Evolutionary conservation across 108 stramenopile genomes (phyloP), one percentile per base, ranked within the genome.

Genomic region (Epithemia pelagica): DNA sequence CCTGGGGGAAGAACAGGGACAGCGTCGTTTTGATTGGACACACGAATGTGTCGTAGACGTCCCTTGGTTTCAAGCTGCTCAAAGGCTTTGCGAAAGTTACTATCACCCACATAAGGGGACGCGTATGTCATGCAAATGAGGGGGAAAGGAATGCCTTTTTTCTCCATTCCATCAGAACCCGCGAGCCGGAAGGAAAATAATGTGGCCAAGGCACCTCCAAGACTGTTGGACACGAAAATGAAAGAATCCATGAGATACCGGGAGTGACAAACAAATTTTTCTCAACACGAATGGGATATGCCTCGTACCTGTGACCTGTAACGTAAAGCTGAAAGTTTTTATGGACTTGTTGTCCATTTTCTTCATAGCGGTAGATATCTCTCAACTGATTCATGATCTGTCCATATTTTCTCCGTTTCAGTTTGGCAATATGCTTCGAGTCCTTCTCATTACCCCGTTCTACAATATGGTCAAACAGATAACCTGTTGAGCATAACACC

Each of bases 191-290:
- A 79, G 62, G 82, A 78, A 69, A 86, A 83, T 15, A 92, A 30
- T 0, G 84, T 82, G 0, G 85, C 78, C 5, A 92, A 58, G 1
- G 86, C 90, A 0, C 82, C 90, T 10, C 87, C 90, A 5, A 85
- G 59, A 29, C 72, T 72, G 54, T 92, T 87, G 0, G 86, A 85
- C 2, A 86, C 78, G 66, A 82, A 83, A 8, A 85, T 51, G 29
- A 21, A 24, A 8, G 30, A 18, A 62, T 32, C 18, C 30, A 58
- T 23, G 58, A 10, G n/a, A 22, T 23, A 18, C 15, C 8, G 18
- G 10, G 23, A 58, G 58, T 58, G 8, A n/a, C n/a, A n/a, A n/a
- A n/a, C n/a, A n/a, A n/a, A n/a, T n/a, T n/a, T n/a, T n/a, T n/a
- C n/a, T n/a, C n/a, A n/a, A n/a, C n/a, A n/a, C n/a, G n/a, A n/a